Evolutionary conservation across 768 basidiomycete genomes (phyloP), one percentile per base, ranked within the genome.

Genomic region (Tephrocybe sp.): DNA sequence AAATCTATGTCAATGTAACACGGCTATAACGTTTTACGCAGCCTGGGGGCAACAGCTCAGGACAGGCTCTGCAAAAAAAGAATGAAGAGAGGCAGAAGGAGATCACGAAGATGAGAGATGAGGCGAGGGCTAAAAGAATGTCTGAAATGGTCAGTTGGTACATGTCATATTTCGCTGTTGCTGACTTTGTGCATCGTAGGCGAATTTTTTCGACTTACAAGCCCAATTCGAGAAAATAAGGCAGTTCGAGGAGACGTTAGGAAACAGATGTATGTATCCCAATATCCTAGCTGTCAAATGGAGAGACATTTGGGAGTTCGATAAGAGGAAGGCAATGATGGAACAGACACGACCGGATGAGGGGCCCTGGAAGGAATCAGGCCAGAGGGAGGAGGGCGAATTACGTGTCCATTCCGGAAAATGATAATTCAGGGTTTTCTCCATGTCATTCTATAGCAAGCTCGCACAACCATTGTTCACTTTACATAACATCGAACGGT

Each of bases 11-110:
- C 24, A 2, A 11, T 32, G 24, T 55, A 11, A 5, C 21, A 21
- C 14, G 43, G 26, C 36, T 24, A 25, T 3, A 32, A 54, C 7
- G 54, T 38, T 38, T 23, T 34, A 21, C 30, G 20, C 32, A 79
- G 77, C 57, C 73, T n/a, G 73, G 73, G 15, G 75, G 73, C 45
- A 73, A 56, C 50, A 72, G 66, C 14, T 75, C 78, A 24, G 76
- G 76, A 18, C 58, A 75, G 50, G 80, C 69, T 45, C 62, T 78
- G 40, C 69, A 75, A 15, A 72, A 75, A 39, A 77, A 75, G 54
- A 81, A 86, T n/a, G 86, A 88, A 56, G 86, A 88, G 61, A 73
- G 85, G 42, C 74, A 80, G 50, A 84, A 77, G 57, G 85, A 90
- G 51, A 59, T 90, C 58, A 75, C 84, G 60, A 80, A 73, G 61